These are phyloP conservation scores for Globisporangium nodosum DNA, from an alignment of 352 stramenopile species.

Conservation along the genomic window DNA sequence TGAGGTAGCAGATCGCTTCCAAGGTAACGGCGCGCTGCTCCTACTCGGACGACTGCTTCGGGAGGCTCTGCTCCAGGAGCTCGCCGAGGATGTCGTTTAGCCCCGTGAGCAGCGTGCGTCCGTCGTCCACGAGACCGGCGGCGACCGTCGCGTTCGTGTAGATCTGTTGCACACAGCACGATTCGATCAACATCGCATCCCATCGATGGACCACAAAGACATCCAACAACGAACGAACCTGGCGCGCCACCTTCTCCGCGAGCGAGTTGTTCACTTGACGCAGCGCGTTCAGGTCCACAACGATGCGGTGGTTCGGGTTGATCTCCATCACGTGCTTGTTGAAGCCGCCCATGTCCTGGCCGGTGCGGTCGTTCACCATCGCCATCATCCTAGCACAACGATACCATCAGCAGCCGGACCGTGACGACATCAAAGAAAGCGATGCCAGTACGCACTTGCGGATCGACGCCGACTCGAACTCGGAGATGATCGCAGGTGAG, in stretches of 20 bases:
- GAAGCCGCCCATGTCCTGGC: conserved; percentile 39
- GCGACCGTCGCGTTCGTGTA: conserved; percentile 98
- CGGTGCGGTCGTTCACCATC: conserved; percentile 91
- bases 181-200: not conserved
- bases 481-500: conserved; percentile 98
- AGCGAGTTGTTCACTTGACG: conserved; percentile 79
- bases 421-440: not conserved
- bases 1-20: not conserved
- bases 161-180: conserved; percentile 81
- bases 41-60: conserved; percentile 41
- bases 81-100: conserved; percentile 95
- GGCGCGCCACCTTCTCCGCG: conserved; percentile 76
- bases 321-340: conserved; percentile 97
- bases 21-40: not conserved
- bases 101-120: conserved; percentile 93
- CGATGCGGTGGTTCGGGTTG: conserved; percentile 97
- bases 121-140: conserved; percentile 97
- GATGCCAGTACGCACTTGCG: conserved; percentile 66
- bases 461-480: conserved; percentile 96
- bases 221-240: conserved; percentile 28
- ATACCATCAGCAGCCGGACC: not conserved
- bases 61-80: conserved; percentile 60
- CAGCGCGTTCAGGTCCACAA: conserved; percentile 90
- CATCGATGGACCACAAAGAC: too few relatives aligned
- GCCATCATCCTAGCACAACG: conserved; percentile 92